Conservation (phyloP, 352 stramenopile species). For the Phytophthora cactorum region DNA sequence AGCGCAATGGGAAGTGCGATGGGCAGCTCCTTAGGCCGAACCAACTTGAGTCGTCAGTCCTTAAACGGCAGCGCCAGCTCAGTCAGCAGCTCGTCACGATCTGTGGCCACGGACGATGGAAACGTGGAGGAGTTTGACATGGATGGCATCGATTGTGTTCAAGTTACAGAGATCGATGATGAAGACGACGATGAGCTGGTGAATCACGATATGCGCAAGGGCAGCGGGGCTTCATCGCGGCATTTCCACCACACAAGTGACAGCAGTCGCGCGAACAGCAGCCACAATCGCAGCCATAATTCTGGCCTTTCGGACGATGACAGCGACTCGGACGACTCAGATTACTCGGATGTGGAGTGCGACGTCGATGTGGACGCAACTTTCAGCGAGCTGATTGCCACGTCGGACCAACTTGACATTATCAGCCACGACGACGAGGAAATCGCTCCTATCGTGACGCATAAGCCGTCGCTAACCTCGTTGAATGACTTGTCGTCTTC, state of each 20-base stretch:
- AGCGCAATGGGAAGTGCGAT: slow-evolving; percentile 31
- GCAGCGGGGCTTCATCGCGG: slow-evolving; percentile 42
- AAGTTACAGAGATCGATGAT: slow-evolving; percentile 78
- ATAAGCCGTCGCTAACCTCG: slow-evolving; percentile 31
- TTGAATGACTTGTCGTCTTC: slow-evolving; percentile 37
- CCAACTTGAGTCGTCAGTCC: slow-evolving; percentile 48
- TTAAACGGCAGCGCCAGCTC: slow-evolving; percentile 49
- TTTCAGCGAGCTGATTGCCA: slow-evolving; percentile 83
- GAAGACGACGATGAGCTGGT: slow-evolving; percentile 72
- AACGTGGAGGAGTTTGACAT: slow-evolving; percentile 68
- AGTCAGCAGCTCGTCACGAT: slow-evolving; percentile 58
- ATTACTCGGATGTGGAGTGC: slow-evolving; percentile 84
- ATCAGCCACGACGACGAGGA: slow-evolving; percentile 73
- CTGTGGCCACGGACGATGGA: slow-evolving; percentile 38
- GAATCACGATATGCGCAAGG: slow-evolving; percentile 41
- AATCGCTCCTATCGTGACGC: slow-evolving; percentile 51
- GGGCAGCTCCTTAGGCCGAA: slow-evolving; percentile 24
- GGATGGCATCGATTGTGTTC: slow-evolving; percentile 78
- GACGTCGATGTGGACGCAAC: slow-evolving; percentile 90
- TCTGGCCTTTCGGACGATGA: slow-evolving; percentile 43
- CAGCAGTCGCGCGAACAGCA: slow-evolving; percentile 41
- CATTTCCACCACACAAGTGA: slow-evolving; percentile 45
- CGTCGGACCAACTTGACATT: slow-evolving; percentile 61
- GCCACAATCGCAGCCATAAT: slow-evolving; percentile 39
- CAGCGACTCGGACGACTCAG: slow-evolving; percentile 63